Evolutionary conservation across 352 stramenopile species (phyloP), one percentile per base, ranked within the genome.

Genomic region (Globisporangium orthogonon): DNA sequence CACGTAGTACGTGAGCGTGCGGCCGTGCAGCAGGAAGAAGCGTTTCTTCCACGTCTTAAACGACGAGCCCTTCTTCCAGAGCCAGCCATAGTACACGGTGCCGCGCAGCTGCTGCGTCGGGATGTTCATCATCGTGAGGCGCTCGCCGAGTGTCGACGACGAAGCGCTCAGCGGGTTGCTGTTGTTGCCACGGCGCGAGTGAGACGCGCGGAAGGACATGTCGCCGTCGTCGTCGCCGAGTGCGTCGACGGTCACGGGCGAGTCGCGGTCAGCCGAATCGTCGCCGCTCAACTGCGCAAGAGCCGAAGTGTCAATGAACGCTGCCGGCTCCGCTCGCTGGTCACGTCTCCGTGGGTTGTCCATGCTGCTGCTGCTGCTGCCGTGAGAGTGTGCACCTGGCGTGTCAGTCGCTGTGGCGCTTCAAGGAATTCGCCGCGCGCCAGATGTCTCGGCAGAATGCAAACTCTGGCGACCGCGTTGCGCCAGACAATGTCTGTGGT

Each of bases 1-100:
- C 35, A 66, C 77, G 60, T 89, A 87, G 66, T 89, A 89, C 41
- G 79, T 87, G 46, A 89, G 65, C 18, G 75, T 73, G 54, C 63
- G 70, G 29, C 79, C 79, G 55, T 89, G 72, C 17, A 89, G 63
- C 56, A 89, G 53, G 54, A 89, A 89, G 53, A 87, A 89, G 47
- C 79, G 79, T 67, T 87, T 86, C 62, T 89, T 89, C 79, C 79
- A 89, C 51, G 79, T 87, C 66, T 87, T 87, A 54, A 89, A 86
- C 17, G 68, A 79, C 56, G 79, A 74, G 28, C 79, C 79, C 31
- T 79, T 76, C 60, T 89, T 89, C 79, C 79, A 89, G 40, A 89
- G 76, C 79, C 79, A 89, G 30, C 79, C 79, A 50, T 89, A 84
- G 60, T 86, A 86, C 43, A 76, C 77, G 17, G 73, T 57, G 43